Evolutionary conservation across 2,329 filamentous ascomycete genomes (phyloP).

Genomic region (Verticillium isaacii): DNA sequence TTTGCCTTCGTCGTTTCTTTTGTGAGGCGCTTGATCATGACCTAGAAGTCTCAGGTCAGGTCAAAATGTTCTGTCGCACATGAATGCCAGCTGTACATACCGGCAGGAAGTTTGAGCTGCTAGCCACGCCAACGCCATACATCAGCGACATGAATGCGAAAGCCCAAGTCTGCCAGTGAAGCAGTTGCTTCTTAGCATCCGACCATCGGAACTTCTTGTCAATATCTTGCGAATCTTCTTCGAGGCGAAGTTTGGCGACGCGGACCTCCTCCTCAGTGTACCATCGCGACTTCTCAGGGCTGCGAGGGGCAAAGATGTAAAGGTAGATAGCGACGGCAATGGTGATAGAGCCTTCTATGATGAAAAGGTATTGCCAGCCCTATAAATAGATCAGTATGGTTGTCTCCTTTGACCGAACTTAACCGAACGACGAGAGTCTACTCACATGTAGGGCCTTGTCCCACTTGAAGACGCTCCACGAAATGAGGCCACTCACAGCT

Average conservation of each 20-base stretch:
- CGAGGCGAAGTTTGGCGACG: constrained; percentile 18
- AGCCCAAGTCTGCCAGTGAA: constrained; percentile 17
- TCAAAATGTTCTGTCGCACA: too few relatives aligned
- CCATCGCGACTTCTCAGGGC: constrained; percentile 15
- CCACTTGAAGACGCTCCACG: constrained; percentile 20
- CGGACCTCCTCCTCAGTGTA: constrained; percentile 18
- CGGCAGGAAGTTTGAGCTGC: constrained; percentile 18
- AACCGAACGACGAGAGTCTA: background rate
- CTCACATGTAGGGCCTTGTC: constrained; percentile 11
- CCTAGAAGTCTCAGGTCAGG: constrained; percentile 10
- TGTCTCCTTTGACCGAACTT: background rate
- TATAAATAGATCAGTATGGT: background rate
- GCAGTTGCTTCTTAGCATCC: constrained; percentile 16
- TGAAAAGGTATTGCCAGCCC: constrained; percentile 21
- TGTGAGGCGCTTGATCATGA: constrained; percentile 39
- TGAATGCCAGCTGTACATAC: background rate
- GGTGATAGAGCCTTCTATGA: constrained; percentile 21
- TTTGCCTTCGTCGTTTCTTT: constrained; percentile 20
- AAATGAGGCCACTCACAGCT: constrained; percentile 18
- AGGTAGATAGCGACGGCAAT: constrained; percentile 14
- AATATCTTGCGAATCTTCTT: constrained; percentile 16
- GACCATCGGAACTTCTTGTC: constrained; percentile 16
- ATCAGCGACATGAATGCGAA: constrained; percentile 18
- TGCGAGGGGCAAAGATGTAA: constrained; percentile 15
- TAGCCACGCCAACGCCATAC: constrained; percentile 19